Evolutionary conservation across 192 early-diverging fungal species (phyloP).

Genomic region (Umbelopsis sp.): DNA sequence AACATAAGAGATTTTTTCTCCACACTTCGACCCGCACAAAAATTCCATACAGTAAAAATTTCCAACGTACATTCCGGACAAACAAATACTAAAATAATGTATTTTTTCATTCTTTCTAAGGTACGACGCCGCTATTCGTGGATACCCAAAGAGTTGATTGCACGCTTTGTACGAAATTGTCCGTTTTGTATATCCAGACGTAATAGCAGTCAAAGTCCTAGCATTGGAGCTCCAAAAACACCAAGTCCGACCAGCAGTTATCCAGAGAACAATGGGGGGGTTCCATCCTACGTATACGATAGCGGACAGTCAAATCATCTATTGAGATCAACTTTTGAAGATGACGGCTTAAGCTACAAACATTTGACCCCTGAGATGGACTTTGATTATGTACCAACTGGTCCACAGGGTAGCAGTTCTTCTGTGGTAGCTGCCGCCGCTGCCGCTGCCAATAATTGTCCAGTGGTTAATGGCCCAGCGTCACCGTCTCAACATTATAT

Average conservation of each 20-base stretch:
- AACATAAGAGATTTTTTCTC: neutral
- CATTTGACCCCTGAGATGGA: conserved; percentile 28
- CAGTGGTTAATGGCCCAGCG: neutral
- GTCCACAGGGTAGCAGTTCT: conserved; percentile 8
- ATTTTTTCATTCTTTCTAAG: conserved; percentile 16
- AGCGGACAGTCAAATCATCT: neutral
- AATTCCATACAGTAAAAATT: conserved; percentile 3
- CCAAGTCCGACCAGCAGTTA: conserved; percentile 31
- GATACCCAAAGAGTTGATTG: conserved; percentile 45
- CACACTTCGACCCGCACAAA: too few species aligned
- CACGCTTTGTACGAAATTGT: conserved; percentile 42
- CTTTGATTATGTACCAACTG: conserved; percentile 27
- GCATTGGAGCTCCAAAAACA: conserved; percentile 23
- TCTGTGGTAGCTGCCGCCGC: conserved; percentile 11
- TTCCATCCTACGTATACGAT: conserved; percentile 23
- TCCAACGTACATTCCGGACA: conserved; percentile 1
- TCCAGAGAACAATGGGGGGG: conserved; percentile 24
- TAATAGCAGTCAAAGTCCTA: conserved; percentile 36
- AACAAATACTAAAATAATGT: conserved; percentile 19
- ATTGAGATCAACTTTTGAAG: conserved; percentile 20
- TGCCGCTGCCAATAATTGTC: conserved; percentile 6
- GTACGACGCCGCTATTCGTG: conserved; percentile 41
- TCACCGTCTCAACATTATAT: conserved; percentile 8
- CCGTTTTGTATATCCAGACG: conserved; percentile 43
- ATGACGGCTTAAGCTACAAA: conserved; percentile 23